A percentile compares a stretch with the other conserved stretches of the same genome.
These are phyloP conservation scores for Mikania micrantha DNA, from an alignment of 129 eudicot genomes.

Conservation along the genomic window DNA sequence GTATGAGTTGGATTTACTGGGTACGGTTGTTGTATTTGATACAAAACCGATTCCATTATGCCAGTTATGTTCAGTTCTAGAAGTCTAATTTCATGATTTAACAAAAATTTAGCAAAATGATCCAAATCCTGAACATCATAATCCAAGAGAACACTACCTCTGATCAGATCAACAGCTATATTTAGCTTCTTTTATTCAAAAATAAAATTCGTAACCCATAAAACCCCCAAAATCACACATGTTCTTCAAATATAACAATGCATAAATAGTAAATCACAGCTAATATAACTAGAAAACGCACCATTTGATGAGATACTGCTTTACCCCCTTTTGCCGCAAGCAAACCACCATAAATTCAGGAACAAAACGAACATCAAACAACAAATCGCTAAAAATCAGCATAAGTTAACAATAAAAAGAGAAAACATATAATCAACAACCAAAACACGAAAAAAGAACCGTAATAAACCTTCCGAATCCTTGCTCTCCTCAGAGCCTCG, in stretches of 20 bases:
- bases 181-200: neutral
- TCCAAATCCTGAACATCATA: neutral
- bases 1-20: too few relatives aligned
- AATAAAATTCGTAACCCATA: neutral
- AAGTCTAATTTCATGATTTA: neutral
- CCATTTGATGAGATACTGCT: conserved; percentile 73
- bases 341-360: conserved; percentile 16
- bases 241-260: neutral
- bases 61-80: neutral
- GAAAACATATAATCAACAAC: neutral
- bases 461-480: conserved; percentile 56
- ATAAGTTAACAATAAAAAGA: neutral
- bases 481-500: conserved; percentile 57
- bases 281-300: conserved; percentile 13
- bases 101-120: neutral
- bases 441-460: neutral
- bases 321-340: conserved; percentile 46
- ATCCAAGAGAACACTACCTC: neutral
- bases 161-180: neutral
- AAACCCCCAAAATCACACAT: neutral
- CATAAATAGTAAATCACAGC: neutral
- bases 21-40: too few relatives aligned
- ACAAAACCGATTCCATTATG: neutral
- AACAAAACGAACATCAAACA: neutral
- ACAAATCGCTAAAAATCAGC: conserved; percentile 14